Evolutionary conservation across 176 grass and related monocot species (phyloP), one percentile per base, ranked within the genome.

Genomic region (Hyparrhenia diplandra): DNA sequence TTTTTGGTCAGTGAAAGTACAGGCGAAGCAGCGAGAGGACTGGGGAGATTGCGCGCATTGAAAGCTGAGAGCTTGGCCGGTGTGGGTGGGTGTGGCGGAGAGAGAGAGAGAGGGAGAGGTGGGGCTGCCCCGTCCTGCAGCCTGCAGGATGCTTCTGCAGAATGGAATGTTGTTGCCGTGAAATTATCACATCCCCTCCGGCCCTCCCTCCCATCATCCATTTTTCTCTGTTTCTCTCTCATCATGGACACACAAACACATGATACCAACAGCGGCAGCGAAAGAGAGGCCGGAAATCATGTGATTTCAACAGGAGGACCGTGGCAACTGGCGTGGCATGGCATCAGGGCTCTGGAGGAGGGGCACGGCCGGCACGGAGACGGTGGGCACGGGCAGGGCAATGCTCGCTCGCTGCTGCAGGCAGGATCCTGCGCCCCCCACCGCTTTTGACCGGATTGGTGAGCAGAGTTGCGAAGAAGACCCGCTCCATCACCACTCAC

Each of bases 161-260:
- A 82, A 78, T 85, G 81, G 89, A 91, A 91, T 91, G 89, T 91
- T 85, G 89, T 73, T 59, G 75, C 73, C 35, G 32, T 37, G 63
- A 79, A 79, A 80, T 80, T 69, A 80, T 55, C 77, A 37, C 63
- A 67, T 13, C 76, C 28, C 42, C 13, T 41, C 37, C 40, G 40
- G 8, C 59, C 36, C 13, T n/a, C 18, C 20, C 42, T 11, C 29
- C n/a, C n/a, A n/a, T n/a, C n/a, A n/a, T n/a, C n/a, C n/a, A n/a
- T 10, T 4, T 49, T 42, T 10, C 23, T 55, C 45, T 21, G 12
- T 25, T 4, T 5, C 31, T 12, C 47, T 46, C 17, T 6, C 32
- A 29, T 29, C 24, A 1, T 27, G 28, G 13, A 6, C 67, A 11
- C 34, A 10, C 31, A 63, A 29, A n/a, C 27, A 9, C n/a, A n/a